phyloP scores from a whole-genome alignment of 1,139 yeast species.

The Protomyces gravidus region DNA sequence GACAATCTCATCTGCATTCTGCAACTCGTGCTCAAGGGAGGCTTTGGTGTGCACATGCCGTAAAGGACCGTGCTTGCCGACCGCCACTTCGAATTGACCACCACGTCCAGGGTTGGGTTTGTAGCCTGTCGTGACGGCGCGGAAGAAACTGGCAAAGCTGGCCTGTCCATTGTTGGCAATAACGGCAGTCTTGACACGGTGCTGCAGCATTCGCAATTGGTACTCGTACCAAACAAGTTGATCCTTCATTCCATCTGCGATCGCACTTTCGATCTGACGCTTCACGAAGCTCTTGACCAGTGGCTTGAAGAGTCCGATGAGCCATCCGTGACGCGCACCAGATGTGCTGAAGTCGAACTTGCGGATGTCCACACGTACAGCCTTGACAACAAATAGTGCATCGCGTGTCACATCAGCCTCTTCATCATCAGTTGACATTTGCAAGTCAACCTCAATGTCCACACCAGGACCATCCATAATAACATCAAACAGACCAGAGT shows the following conservation, averaged over 20 bases:
- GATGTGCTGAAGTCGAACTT: constrained; percentile 22
- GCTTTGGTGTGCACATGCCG: constrained; percentile 20
- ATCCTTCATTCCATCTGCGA: constrained; percentile 16
- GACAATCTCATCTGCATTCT: constrained; percentile 23
- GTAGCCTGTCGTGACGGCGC: constrained; percentile 22
- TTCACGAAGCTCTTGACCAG: constrained; percentile 24
- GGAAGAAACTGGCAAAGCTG: constrained; percentile 18
- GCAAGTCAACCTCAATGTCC: constrained; percentile 21
- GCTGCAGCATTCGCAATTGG: constrained; percentile 20
- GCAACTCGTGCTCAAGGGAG: constrained; percentile 16
- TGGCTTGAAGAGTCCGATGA: constrained; percentile 24
- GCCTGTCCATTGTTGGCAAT: constrained; percentile 30
- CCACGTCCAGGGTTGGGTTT: constrained; percentile 14
- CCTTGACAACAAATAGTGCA: constrained; percentile 23
- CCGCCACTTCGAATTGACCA: constrained; percentile 22
- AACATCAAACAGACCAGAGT: constrained; percentile 26
- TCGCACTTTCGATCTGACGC: constrained; percentile 19
- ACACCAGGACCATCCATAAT: constrained; percentile 28
- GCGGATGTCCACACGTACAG: constrained; percentile 24
- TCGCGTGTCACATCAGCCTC: constrained; percentile 23
- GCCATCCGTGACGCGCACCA: constrained; percentile 25
- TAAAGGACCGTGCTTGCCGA: constrained; percentile 20
- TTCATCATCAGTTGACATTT: constrained; percentile 25
- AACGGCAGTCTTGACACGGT: constrained; percentile 26
- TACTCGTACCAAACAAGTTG: constrained; percentile 21